Conservation (phyloP, 2,329 filamentous ascomycete species). For the Phialemonium atrogriseum region DNA sequence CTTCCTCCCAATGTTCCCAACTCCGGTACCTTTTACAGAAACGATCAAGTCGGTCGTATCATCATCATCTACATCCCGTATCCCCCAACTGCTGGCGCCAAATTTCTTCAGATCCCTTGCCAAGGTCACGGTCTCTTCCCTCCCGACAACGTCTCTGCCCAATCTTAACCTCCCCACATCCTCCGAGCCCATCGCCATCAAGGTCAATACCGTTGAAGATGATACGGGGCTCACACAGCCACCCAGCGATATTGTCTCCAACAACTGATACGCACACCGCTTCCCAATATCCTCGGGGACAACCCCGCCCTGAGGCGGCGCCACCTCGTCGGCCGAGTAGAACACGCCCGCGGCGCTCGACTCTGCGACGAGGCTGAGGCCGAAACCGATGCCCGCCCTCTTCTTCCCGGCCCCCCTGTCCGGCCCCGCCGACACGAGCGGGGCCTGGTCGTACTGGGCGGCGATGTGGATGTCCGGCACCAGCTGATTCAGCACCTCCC, state of each 20-base stretch:
- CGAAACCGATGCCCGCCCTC: slow-evolving; percentile 82
- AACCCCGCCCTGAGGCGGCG: slow-evolving; percentile 68
- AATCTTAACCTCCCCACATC: slow-evolving; percentile 84
- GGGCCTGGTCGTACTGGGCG: slow-evolving; percentile 63
- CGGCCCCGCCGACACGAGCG: slow-evolving; percentile 32
- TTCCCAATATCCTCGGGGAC: slow-evolving; percentile 87
- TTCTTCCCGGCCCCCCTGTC: slow-evolving; percentile 47
- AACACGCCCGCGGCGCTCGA: slow-evolving; percentile 72
- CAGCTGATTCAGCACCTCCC: slow-evolving; percentile 79
- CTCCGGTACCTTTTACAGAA: slow-evolving; percentile 84
- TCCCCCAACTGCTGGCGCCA: slow-evolving; percentile 82
- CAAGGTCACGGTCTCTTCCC: slow-evolving; percentile 70
- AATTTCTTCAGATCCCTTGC: slow-evolving; percentile 84
- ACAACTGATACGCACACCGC: slow-evolving; percentile 77
- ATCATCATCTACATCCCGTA: slow-evolving; percentile 63
- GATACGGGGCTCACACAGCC: slow-evolving; percentile 72
- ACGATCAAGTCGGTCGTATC: slow-evolving; percentile 70
- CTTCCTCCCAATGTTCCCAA: slow-evolving; percentile 93
- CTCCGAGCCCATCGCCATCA: slow-evolving; percentile 98
- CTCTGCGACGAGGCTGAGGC: slow-evolving; percentile 83
- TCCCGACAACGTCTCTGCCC: slow-evolving; percentile 72
- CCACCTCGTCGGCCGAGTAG: slow-evolving; percentile 77
- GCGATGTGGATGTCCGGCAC: slow-evolving; percentile 88
- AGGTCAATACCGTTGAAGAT: slow-evolving; percentile 64
- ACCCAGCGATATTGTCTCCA: slow-evolving; percentile 74